These are phyloP conservation scores for Populus tomentosa DNA, from an alignment of 441 rosid species.

Conservation along the genomic window DNA sequence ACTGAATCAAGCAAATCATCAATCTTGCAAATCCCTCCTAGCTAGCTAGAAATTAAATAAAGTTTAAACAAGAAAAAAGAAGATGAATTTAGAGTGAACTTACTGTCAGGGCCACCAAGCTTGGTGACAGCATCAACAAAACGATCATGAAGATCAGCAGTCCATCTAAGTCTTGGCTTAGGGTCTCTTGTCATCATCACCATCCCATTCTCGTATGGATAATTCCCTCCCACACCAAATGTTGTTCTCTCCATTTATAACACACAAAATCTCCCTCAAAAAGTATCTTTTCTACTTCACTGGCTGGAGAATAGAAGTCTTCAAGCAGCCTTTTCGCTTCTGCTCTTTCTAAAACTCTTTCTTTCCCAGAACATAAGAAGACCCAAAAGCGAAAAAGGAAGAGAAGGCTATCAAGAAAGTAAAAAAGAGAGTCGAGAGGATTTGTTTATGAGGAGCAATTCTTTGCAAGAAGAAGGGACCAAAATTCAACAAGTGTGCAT, in stretches of 20 bases:
- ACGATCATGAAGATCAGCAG: conserved; percentile 83
- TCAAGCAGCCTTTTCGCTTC: background rate
- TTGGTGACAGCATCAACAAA: conserved; percentile 83
- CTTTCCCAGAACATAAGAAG: background rate
- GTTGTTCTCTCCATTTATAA: conserved; percentile 32
- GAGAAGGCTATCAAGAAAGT: background rate
- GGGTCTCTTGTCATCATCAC: conserved; percentile 76
- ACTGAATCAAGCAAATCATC: no score
- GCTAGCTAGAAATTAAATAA: no score
- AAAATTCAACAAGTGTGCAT: background rate
- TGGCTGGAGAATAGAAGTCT: background rate
- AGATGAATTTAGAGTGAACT: background rate
- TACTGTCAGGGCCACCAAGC: conserved; percentile 90
- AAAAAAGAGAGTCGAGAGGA: background rate
- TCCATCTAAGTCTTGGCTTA: conserved; percentile 92
- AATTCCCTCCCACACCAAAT: conserved; percentile 24
- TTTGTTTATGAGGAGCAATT: background rate
- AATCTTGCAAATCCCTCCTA: background rate
- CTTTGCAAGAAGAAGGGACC: background rate
- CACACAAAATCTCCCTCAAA: background rate
- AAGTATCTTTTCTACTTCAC: background rate
- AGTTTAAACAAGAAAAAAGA: background rate
- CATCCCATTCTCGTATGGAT: conserved; percentile 52
- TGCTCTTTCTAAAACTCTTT: background rate
- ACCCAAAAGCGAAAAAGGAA: background rate